A percentile compares a stretch with the other conserved stretches of the same genome.
Evolutionary conservation across 169 alveolate genomes (phyloP).

Genomic region (Amoebophrya sp.): DNA sequence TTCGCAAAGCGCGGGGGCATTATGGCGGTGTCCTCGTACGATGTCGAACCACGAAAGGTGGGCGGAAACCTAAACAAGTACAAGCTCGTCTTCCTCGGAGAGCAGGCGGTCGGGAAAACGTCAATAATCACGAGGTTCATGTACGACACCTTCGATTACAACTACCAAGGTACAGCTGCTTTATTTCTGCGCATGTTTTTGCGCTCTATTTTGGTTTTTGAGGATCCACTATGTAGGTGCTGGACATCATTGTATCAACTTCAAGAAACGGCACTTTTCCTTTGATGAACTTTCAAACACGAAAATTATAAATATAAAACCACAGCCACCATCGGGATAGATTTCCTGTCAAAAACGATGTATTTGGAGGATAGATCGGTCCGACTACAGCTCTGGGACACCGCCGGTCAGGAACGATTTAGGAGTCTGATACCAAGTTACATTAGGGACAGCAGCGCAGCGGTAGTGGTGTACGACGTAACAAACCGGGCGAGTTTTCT

Average conservation of each 20-base stretch:
- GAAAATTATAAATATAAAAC: too few species aligned
- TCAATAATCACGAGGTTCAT: conserved; percentile 92
- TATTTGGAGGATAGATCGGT: conserved; percentile 86
- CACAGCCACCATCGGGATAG: conserved; percentile 89
- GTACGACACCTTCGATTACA: conserved; percentile 90
- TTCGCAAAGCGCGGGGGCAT: too few species aligned
- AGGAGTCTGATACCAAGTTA: conserved; percentile 83
- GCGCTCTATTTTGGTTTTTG: too few species aligned
- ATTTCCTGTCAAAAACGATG: conserved; percentile 86
- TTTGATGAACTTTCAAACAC: too few species aligned
- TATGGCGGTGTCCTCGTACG: not conserved
- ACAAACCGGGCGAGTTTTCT: conserved; percentile 77
- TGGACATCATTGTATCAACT: too few species aligned
- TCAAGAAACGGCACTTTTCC: too few species aligned
- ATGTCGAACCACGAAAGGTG: not conserved
- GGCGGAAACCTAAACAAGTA: conserved; percentile 57
- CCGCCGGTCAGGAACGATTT: conserved; percentile 94
- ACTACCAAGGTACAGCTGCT: conserved; percentile 65
- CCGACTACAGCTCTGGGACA: conserved; percentile 95
- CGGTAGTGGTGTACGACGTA: conserved; percentile 90
- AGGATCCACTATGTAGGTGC: too few species aligned
- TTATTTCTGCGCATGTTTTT: too few species aligned
- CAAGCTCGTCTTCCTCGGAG: conserved; percentile 87
- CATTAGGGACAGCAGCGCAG: conserved; percentile 93
- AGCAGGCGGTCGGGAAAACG: conserved; percentile 92